These are phyloP conservation scores for Sporothrix brunneoviolacea DNA, from an alignment of 2,329 filamentous ascomycete genomes.

Conservation along the genomic window DNA sequence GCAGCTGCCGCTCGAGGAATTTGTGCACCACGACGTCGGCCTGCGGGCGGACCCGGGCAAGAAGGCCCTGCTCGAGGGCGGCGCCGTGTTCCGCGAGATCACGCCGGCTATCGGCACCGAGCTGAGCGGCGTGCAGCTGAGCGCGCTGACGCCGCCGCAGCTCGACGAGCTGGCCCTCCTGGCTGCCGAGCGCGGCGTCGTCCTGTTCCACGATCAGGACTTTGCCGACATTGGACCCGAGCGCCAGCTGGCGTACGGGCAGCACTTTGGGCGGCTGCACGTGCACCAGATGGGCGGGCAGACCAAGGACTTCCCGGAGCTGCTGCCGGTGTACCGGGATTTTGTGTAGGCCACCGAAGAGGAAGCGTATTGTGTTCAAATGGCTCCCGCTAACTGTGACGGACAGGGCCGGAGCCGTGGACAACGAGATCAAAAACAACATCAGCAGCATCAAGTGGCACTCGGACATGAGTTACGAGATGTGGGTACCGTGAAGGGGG, in stretches of 20 bases:
- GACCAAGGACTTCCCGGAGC: conserved; percentile 34
- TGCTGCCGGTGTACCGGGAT: conserved; percentile 33
- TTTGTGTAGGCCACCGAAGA: too few species aligned
- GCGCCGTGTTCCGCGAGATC: conserved; percentile 11
- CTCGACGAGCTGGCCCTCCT: conserved; percentile 12
- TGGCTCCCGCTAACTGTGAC: too few species aligned
- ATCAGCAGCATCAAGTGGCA: conserved; percentile 24
- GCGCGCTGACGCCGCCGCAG: not conserved
- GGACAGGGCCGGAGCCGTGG: conserved; percentile 19
- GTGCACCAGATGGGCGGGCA: conserved; percentile 39
- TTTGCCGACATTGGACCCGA: conserved; percentile 25
- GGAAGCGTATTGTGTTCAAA: too few species aligned
- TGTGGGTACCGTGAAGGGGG: not conserved
- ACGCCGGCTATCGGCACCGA: conserved; percentile 15
- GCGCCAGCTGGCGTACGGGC: conserved; percentile 34
- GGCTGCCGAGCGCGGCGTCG: conserved; percentile 12
- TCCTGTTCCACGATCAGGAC: conserved; percentile 30
- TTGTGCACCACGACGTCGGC: conserved; percentile 14
- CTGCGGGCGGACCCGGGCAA: conserved; percentile 15
- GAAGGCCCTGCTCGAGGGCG: conserved; percentile 12
- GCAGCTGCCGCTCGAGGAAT: conserved; percentile 15
- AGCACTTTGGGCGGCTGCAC: conserved; percentile 38
- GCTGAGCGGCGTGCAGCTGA: conserved; percentile 9
- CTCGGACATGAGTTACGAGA: conserved; percentile 22
- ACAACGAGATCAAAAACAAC: conserved; percentile 22